These are phyloP conservation scores for Scedosporium apiospermum DNA, from an alignment of 2,329 filamentous ascomycete species.

Conservation along the genomic window DNA sequence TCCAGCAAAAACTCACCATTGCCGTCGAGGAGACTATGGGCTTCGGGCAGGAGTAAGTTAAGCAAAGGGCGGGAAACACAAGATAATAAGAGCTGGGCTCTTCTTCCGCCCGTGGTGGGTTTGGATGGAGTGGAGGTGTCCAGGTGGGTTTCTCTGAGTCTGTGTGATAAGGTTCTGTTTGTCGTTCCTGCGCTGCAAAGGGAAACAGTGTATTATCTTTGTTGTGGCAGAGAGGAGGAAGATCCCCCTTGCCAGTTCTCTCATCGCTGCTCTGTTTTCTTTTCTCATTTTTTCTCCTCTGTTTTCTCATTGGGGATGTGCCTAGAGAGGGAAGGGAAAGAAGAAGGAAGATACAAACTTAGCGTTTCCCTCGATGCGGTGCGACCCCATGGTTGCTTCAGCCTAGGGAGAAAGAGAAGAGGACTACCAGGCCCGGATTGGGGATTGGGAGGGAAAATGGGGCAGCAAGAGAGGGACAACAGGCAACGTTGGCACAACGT, in stretches of 20 bases:
- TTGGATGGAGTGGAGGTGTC: neutral
- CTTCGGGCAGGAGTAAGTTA: constrained; percentile 83
- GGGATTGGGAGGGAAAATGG: neutral
- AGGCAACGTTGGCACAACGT: neutral
- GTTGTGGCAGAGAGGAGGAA: neutral
- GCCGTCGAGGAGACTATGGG: constrained; percentile 98
- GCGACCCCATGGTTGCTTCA: neutral
- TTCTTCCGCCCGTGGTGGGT: neutral
- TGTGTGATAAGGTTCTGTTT: constrained; percentile 13
- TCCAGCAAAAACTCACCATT: constrained; percentile 87
- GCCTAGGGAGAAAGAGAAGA: neutral
- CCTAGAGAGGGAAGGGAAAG: neutral
- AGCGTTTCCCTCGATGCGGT: no score
- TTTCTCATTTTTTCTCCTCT: neutral
- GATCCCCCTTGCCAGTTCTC: neutral
- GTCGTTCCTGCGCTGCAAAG: constrained; percentile 5
- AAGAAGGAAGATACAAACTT: neutral
- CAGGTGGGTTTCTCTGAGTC: constrained; percentile 9
- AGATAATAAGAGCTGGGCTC: neutral
- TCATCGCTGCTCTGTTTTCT: neutral
- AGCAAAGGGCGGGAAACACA: neutral
- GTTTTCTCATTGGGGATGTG: neutral
- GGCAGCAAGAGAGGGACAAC: neutral
- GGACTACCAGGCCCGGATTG: neutral
- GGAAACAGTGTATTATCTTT: neutral